phyloP scores from a whole-genome alignment of 306 rosid species.

The Senna siamea region DNA sequence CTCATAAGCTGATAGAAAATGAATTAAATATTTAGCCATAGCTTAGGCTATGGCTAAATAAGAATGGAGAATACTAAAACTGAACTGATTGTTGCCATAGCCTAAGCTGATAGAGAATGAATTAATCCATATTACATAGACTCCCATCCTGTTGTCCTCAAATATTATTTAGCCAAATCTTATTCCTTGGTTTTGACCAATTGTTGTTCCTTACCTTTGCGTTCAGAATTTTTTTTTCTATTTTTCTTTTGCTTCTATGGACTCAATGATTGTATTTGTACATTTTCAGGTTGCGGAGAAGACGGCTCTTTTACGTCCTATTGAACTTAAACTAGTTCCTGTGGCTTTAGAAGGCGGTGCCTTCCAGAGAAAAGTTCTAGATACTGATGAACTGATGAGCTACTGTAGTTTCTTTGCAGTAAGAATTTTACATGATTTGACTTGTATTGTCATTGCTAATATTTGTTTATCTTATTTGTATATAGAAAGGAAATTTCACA shows the following conservation, averaged over 20 bases:
- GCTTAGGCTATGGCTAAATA: no score
- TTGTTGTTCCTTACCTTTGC: constrained; percentile 31
- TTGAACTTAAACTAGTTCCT: constrained; percentile 90
- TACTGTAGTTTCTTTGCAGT: constrained; percentile 89
- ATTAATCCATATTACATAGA: constrained; percentile 4
- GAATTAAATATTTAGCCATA: no score
- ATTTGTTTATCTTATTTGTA: constrained; percentile 12
- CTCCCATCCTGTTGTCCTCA: not conserved
- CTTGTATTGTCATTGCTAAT: constrained; percentile 12
- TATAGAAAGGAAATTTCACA: not conserved
- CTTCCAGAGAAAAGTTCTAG: constrained; percentile 84
- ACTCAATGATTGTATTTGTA: constrained; percentile 32
- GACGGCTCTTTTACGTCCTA: constrained; percentile 86
- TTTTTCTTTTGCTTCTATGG: constrained; percentile 20
- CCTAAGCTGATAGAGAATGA: constrained; percentile 7
- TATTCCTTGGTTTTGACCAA: constrained; percentile 12
- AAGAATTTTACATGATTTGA: constrained; percentile 42
- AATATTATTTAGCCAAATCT: constrained; percentile 16
- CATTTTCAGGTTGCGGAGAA: constrained; percentile 88
- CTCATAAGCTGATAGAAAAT: not conserved
- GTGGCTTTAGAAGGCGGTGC: constrained; percentile 92
- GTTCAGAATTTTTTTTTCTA: constrained; percentile 19
- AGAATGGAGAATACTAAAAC: constrained; percentile 24
- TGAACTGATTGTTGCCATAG: constrained; percentile 3
- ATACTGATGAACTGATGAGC: constrained; percentile 86